Percentiles rank a stretch among this genome's conserved stretches.
These are phyloP conservation scores for Kwoniella sp. DNA, from an alignment of 768 basidiomycete genomes.

Conservation along the genomic window DNA sequence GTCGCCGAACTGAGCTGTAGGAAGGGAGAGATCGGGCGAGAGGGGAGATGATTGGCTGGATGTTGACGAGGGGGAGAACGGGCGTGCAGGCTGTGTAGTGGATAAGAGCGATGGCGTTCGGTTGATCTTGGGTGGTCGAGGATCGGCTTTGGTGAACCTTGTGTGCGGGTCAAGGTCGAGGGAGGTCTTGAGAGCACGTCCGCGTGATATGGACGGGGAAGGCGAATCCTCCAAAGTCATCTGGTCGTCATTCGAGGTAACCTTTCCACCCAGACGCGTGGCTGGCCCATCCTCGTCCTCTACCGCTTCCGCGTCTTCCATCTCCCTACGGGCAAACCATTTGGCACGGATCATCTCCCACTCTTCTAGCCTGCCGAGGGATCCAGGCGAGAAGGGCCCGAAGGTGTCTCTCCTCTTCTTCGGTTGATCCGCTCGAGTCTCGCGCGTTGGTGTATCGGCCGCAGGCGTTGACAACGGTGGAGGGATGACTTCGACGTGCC, in stretches of 20 bases:
- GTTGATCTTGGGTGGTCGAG: not conserved
- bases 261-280: not conserved
- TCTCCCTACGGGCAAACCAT: constrained; percentile 20
- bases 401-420: no score
- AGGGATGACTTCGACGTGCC: constrained; percentile 34
- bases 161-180: no score
- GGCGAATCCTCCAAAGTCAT: no score
- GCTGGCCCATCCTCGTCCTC: not conserved
- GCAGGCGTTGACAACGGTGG: not conserved
- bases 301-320: not conserved
- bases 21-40: no score
- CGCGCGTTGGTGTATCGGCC: not conserved
- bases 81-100: not conserved
- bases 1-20: no score
- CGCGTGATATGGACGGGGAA: no score
- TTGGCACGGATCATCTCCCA: constrained; percentile 26
- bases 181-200: no score
- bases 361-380: constrained; percentile 19
- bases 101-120: constrained; percentile 4
- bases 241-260: not conserved
- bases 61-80: not conserved
- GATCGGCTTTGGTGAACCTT: no score
- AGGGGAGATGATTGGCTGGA: not conserved
- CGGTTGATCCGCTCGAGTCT: not conserved
- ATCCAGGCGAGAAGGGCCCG: constrained; percentile 28